phyloP scores from a whole-genome alignment of 495 filamentous ascomycete genomes.

The Neurospora hispaniola region DNA sequence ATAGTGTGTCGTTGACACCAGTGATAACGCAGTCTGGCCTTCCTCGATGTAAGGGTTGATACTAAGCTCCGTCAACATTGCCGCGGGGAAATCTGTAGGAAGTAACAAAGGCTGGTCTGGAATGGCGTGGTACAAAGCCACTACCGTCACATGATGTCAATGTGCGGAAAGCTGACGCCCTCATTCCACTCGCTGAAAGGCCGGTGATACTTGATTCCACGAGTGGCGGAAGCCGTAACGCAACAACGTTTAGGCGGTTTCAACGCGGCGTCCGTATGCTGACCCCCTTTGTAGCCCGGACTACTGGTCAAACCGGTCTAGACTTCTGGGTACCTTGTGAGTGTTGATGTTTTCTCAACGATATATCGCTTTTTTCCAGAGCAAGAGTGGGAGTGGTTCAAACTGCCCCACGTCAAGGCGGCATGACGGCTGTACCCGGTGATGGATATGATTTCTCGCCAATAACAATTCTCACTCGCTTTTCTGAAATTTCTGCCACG shows the following conservation, averaged over 20 bases:
- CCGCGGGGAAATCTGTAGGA: neutral
- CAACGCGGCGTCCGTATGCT: neutral
- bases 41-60: neutral
- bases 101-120: neutral
- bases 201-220: neutral
- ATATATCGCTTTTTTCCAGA: neutral
- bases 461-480: conserved; percentile 1
- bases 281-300: neutral
- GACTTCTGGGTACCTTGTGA: neutral
- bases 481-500: neutral
- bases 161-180: neutral
- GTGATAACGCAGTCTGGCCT: neutral
- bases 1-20: neutral
- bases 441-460: neutral
- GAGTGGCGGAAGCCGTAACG: neutral
- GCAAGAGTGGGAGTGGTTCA: neutral
- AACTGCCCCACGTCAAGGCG: neutral
- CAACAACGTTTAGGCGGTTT: neutral
- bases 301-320: neutral
- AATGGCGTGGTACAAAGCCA: neutral
- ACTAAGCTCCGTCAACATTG: neutral
- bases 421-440: neutral
- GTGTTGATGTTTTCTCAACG: neutral
- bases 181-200: neutral
- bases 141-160: neutral